Evolutionary conservation across 2,329 filamentous ascomycete genomes (phyloP), one percentile per base, ranked within the genome.

Genomic region (Sphaerulina populicola): DNA sequence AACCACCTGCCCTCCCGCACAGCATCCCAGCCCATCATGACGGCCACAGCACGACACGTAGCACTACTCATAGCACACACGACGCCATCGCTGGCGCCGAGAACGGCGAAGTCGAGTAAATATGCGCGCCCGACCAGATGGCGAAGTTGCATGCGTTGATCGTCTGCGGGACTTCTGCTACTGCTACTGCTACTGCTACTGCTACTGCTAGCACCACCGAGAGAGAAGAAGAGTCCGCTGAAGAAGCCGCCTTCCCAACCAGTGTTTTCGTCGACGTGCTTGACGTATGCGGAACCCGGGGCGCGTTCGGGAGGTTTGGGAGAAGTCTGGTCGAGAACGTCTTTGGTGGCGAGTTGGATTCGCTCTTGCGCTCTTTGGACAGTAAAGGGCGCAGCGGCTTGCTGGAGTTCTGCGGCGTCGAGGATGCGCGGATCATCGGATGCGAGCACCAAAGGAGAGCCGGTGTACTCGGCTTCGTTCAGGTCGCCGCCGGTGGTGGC

Each of bases 241-340:
- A 85, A 94, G 73, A 94, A 94, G 1, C 88, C 88, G 14, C 88
- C 88, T 66, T 94, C 88, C 88, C 88, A 94, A 29, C 88, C 88
- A 37, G 87, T 82, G 1, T 82, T 79, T 64, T 89, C 83, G 53
- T 89, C 86, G 33, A 86, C 77, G 65, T 86, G 87, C 60, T 78
- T 80, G 57, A 77, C 76, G 64, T 85, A 79, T 6, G 77, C 71
- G 9, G 71, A 69, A 21, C 69, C 69, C 54, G 79, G 70, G 2
- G 68, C 65, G 8, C 63, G 63, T 7, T 63, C 35, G 4, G 60
- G 56, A 4, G 52, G 43, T 23, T 60, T 57, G 1, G 66, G 65
- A 1, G 61, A 58, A 4, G 57, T 52, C 39, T 66, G 68, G 56
- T 73, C 69, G 44, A 78, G 68, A n/a, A 69, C 66, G 9, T 66